Base-by-base conservation (phyloP, 169 alveolate species). In the Amoebophrya sp. region DNA sequence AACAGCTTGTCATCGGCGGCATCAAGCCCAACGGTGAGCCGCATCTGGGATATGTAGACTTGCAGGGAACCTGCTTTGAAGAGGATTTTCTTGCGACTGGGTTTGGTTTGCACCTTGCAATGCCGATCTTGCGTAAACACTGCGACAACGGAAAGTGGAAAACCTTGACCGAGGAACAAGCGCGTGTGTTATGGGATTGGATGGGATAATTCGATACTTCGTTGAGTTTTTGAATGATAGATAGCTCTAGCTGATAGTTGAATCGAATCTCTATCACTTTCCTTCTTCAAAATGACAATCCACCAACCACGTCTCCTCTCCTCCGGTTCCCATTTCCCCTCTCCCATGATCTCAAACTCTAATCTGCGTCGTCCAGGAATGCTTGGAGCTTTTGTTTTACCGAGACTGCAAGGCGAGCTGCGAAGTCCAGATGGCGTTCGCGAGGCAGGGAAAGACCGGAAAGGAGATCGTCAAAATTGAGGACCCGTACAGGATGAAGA, bases 1-100 rank as follows among this genome's bases (percentile, higher is more conserved):
- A n/a, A n/a, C n/a, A 65, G 83, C 83, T 65, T 29, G 83, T 65
- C 36, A 65, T 65, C 33, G 83, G 83, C 83, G 83, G 83, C 2
- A 36, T 65, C 39, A 65, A 65, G 83, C n/a, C n/a, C n/a, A 6
- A 65, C 33, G 12, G 36, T 10, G 83, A 65, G 83, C 83, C 83
- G 26, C 83, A 65, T 26, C 26, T 65, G 83, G 83, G 38, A 10
- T 65, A 65, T 36, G 83, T 65, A 36, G 83, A 65, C 83, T 36
- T 65, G 36, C 83, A 65, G 83, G 83, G 83, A 29, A 65, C 83
- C 39, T 1, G 33, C 2, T 65, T 65, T 26, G 83, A 65, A 26
- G 83, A 65, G 83, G 83, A 65, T 18, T 65, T 65, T 18, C 18
- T 65, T 36, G 83, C 83, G 36, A 65, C 83, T 6, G 83, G 83